These are phyloP conservation scores for Daldinia sp. DNA, from an alignment of 2,329 filamentous ascomycete species.

Conservation along the genomic window DNA sequence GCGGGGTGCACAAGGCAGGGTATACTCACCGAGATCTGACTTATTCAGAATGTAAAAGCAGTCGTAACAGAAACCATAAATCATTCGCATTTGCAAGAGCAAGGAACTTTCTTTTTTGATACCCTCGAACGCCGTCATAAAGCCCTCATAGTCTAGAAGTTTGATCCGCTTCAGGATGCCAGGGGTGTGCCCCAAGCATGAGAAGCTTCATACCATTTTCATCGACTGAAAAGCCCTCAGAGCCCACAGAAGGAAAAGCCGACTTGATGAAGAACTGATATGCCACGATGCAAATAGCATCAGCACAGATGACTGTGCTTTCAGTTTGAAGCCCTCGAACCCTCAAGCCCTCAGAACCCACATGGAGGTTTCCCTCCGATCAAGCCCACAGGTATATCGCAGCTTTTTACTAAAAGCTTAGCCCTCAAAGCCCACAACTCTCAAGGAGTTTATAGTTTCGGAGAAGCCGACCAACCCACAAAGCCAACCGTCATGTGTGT, in stretches of 20 bases:
- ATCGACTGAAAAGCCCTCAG: constrained; percentile 44
- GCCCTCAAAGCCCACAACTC: constrained; percentile 63
- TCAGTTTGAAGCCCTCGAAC: constrained; percentile 38
- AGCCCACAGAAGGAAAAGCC: constrained; percentile 49
- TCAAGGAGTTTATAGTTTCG: constrained; percentile 51
- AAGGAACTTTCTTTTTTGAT: constrained; percentile 39
- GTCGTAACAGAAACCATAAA: constrained; percentile 2
- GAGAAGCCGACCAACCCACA: constrained; percentile 64
- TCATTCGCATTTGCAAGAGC: constrained; percentile 16
- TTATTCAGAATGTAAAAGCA: constrained; percentile 13
- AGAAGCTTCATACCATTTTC: constrained; percentile 48
- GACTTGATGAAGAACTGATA: constrained; percentile 32
- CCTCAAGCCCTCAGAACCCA: constrained; percentile 48
- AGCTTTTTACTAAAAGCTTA: constrained; percentile 54
- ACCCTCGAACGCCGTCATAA: constrained; percentile 48
- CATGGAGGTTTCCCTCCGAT: constrained; percentile 48
- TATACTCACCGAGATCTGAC: constrained; percentile 42
- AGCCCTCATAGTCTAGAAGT: constrained; percentile 46
- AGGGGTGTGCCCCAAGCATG: constrained; percentile 31
- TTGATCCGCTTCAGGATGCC: constrained; percentile 46
- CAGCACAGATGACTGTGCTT: constrained; percentile 31
- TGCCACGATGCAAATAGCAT: constrained; percentile 21
- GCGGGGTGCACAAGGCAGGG: constrained; percentile 13
- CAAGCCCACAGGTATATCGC: constrained; percentile 65
- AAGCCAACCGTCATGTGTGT: constrained; percentile 59